A percentile compares a stretch with the other conserved stretches of the same genome.
Conservation (phyloP, 495 filamentous ascomycete species). For the Clohesyomyces aquaticus region DNA sequence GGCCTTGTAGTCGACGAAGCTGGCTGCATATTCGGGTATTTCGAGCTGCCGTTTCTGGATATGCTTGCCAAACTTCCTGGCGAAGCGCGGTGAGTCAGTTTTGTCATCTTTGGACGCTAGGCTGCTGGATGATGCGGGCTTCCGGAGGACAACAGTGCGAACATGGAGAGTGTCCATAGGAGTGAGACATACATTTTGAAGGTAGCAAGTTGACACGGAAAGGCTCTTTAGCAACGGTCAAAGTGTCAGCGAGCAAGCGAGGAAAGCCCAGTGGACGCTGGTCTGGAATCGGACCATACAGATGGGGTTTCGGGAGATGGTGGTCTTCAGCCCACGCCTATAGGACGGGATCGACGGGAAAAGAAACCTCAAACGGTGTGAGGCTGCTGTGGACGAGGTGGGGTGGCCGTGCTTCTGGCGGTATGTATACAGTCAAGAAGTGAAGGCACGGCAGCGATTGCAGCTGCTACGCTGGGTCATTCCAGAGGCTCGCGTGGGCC, state of each 20-base stretch:
- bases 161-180: constrained; percentile 31
- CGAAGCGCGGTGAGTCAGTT: constrained; percentile 37
- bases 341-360: constrained; percentile 25
- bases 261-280: constrained; percentile 1
- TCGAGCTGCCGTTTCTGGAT: constrained; percentile 98
- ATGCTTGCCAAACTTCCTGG: constrained; percentile 99
- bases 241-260: constrained; percentile 26
- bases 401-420: constrained; percentile 23
- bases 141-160: constrained; percentile 20
- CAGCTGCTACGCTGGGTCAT: constrained; percentile 18
- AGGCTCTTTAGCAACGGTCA: constrained; percentile 21
- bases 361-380: constrained; percentile 22
- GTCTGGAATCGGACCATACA: constrained; percentile 35
- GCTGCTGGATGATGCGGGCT: constrained; percentile 34
- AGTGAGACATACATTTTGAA: constrained; percentile 38
- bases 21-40: constrained; percentile 97
- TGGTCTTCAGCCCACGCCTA: constrained; percentile 29
- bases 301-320: constrained; percentile 5
- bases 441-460: constrained; percentile 20
- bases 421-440: constrained; percentile 28
- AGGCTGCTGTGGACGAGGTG: constrained; percentile 15
- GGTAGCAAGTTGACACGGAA: constrained; percentile 19
- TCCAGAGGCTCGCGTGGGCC: constrained; percentile 31
- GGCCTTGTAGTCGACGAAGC: constrained; percentile 99
- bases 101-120: constrained; percentile 37